Conservation (phyloP, 805 yeast genomes). For the Candida chauliodis region DNA sequence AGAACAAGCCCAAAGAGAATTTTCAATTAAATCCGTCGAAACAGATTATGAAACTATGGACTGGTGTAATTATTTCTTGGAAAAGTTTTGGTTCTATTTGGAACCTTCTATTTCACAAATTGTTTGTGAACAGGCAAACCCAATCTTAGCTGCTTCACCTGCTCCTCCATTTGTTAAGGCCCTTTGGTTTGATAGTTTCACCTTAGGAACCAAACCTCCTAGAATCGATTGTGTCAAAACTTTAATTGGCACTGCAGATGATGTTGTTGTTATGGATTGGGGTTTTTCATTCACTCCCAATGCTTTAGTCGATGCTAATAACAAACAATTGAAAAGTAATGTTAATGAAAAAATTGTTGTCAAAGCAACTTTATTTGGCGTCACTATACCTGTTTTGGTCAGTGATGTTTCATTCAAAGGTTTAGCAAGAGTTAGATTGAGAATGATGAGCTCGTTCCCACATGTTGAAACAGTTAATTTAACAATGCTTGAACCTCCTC, state of each 20-base stretch:
- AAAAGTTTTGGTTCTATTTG: conserved; percentile 85
- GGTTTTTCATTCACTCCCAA: conserved; percentile 90
- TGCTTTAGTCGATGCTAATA: conserved; percentile 76
- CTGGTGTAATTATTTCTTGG: conserved; percentile 87
- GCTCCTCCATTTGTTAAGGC: conserved; percentile 80
- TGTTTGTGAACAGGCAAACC: conserved; percentile 82
- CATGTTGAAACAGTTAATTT: conserved; percentile 89
- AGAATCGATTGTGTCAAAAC: conserved; percentile 89
- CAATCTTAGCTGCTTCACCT: conserved; percentile 71
- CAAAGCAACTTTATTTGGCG: conserved; percentile 78
- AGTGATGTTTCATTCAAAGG: conserved; percentile 77
- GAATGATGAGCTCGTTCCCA: conserved; percentile 88
- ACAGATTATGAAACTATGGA: conserved; percentile 91
- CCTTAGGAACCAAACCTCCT: conserved; percentile 94
- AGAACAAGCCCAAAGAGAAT: conserved; percentile 81
- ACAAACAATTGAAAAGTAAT: conserved; percentile 77
- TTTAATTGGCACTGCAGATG: conserved; percentile 82
- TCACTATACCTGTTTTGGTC: conserved; percentile 74
- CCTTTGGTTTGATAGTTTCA: conserved; percentile 82
- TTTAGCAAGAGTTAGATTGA: conserved; percentile 72
- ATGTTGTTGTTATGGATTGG: conserved; percentile 98
- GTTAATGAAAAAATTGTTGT: conserved; percentile 80
- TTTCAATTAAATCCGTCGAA: conserved; percentile 76
- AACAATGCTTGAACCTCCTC: conserved; percentile 81
- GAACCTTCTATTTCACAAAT: conserved; percentile 88